Evolutionary conservation across 345 rosid genomes (phyloP), one percentile per base, ranked within the genome.

Genomic region (Arabidopsis thaliana): DNA sequence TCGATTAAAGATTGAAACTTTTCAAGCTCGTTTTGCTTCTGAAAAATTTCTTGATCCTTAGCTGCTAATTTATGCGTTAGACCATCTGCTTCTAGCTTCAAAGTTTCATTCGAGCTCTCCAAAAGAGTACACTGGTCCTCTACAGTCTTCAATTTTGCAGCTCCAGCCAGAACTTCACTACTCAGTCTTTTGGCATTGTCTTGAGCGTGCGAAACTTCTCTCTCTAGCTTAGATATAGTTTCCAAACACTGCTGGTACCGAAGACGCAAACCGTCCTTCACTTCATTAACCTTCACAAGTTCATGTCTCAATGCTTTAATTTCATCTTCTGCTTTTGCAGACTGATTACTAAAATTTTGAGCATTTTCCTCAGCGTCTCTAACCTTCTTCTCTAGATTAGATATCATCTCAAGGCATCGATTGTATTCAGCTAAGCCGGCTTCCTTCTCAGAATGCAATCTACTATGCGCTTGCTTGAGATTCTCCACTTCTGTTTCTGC

Each of bases 41-140:
- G 81, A n/a, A 66, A 75, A 65, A 94, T 91, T 71, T 91, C 85
- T 71, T 80, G 79, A 80, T 94, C 96, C 80, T 91, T 91, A 38
- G 59, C 67, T 14, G 87, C 84, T 76, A 92, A 79, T 79, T 79
- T 84, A 69, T 82, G 83, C 7, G 86, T 79, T 67, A 89, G 74
- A 79, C 75, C 76, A 56, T 89, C 87, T 61, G 96, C 85, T 81
- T 90, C 89, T n/a, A 71, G 58, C 81, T 86, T 89, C 78, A 95
- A 82, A 71, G 84, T 78, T 56, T 82, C 85, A 80, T 91, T 91
- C 36, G 90, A 85, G 59, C 59, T 83, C 83, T 88, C 90, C 82
- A 91, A 74, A 65, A 83, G 59, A 82, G 65, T 72, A 73, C 85
- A 79, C 55, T 77, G 88, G 40, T 89, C 93, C 66, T 79, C 91